phyloP scores from a whole-genome alignment of 2,329 filamentous ascomycete species.

The Colletotrichum melonis region DNA sequence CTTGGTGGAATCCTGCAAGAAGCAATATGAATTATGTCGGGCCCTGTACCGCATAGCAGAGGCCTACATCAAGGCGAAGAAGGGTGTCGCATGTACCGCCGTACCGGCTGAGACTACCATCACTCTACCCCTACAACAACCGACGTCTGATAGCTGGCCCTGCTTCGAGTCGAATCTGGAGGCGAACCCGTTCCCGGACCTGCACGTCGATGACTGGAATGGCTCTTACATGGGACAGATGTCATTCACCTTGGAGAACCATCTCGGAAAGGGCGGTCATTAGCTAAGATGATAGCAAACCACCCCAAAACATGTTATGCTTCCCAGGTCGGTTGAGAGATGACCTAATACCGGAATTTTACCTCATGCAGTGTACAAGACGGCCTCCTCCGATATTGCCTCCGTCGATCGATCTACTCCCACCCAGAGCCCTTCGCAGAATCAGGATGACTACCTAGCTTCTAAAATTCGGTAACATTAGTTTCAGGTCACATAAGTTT shows the following conservation, averaged over 20 bases:
- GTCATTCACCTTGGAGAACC: slow-evolving; percentile 23
- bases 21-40: slow-evolving; percentile 16
- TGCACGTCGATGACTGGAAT: slow-evolving; percentile 15
- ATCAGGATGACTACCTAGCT: no score
- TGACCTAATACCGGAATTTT: no score
- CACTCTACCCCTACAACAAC: slow-evolving; percentile 6
- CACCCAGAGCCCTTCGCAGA: no score
- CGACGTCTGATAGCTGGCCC: background rate
- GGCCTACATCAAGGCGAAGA: slow-evolving; percentile 25
- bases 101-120: background rate
- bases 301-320: no score
- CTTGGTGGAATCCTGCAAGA: slow-evolving; percentile 15
- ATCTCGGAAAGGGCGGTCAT: background rate
- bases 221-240: slow-evolving; percentile 13
- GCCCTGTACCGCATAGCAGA: slow-evolving; percentile 23
- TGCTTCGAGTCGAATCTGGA: slow-evolving; percentile 7
- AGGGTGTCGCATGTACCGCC: background rate
- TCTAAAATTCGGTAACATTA: no score
- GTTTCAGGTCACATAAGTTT: no score
- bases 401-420: no score
- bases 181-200: background rate
- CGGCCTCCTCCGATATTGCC: no score
- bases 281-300: background rate
- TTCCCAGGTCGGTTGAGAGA: no score
- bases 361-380: no score